Base-by-base conservation (phyloP, 2,329 filamentous ascomycete species). In the Sodiomyces alkalinus region DNA sequence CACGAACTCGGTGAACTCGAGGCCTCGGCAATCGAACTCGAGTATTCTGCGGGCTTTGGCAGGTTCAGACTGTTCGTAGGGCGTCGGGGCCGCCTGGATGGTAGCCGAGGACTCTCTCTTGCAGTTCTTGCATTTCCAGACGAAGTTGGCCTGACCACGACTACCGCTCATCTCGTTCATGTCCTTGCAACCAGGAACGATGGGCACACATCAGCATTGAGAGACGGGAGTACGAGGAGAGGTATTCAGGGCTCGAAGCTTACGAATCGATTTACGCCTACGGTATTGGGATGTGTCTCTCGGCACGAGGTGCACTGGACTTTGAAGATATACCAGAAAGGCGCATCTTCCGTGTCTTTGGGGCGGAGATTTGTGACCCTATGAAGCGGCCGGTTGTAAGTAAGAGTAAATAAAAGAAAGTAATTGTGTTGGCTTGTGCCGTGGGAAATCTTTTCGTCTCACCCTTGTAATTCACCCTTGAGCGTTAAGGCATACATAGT, bases 61-160 rank as follows among this genome's bases (percentile, higher is more conserved):
- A 7, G 80, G 80, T 34, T 81, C 79, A 9, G 58, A 55, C 33
- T 76, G 74, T 37, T 71, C 60, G 42, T 94, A 96, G 1, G 76
- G 46, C 19, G 64, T 66, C 0, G 90, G 82, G 0, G 74, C 64
- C 9, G 74, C 65, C 45, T 77, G 79, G 55, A 98, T 85, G 21
- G 74, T 79, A 30, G 87, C 87, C 18, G 85, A 85, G 12, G 83
- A 82, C 51, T 90, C 80, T 52, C 80, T 68, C 81, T 90, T 92
- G 74, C 90, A 98, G 49, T 90, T 87, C 56, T 92, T 93, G 68
- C 90, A 98, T 53, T 75, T 86, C 87, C 90, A 98, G n/a, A 98
- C 90, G 54, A 98, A 98, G 55, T 96, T 96, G 35, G 90, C 90
- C 54, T 96, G 86, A 39, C 90, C 90, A 45, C 83, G 72, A 52